These are phyloP conservation scores for Nyctanthes arbortristis DNA, from an alignment of 257 asterid genomes.

Conservation along the genomic window DNA sequence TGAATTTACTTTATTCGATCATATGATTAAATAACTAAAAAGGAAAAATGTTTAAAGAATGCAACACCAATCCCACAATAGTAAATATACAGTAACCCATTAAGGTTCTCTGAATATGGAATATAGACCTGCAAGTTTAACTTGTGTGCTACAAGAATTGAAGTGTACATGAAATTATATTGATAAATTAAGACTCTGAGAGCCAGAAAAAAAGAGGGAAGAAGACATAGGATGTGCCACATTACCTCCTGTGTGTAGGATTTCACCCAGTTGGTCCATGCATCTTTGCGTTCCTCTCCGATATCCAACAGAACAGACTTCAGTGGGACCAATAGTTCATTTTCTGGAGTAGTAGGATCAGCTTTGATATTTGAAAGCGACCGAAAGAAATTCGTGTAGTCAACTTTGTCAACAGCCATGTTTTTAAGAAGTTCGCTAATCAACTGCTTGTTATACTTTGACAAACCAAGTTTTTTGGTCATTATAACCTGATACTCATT, in stretches of 20 bases:
- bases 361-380: slow-evolving; percentile 83
- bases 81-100: background rate
- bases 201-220: too few relatives aligned
- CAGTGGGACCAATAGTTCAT: slow-evolving; percentile 71
- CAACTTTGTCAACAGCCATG: slow-evolving; percentile 97
- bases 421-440: slow-evolving; percentile 87
- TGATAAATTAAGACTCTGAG: background rate
- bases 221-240: background rate
- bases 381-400: slow-evolving; percentile 97
- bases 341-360: slow-evolving; percentile 58
- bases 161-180: background rate
- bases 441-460: slow-evolving; percentile 85
- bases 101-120: background rate
- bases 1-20: background rate
- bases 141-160: background rate
- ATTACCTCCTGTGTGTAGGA: slow-evolving; percentile 83
- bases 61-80: background rate
- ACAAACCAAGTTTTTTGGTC: slow-evolving; percentile 90
- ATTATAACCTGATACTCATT: slow-evolving; percentile 91
- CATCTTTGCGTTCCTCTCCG: slow-evolving; percentile 92
- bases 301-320: slow-evolving; percentile 93
- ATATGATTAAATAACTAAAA: background rate
- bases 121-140: background rate
- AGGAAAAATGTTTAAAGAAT: background rate
- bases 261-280: slow-evolving; percentile 91